Percentiles rank a stretch among this genome's conserved stretches.
phyloP scores from a whole-genome alignment of 495 filamentous ascomycete genomes.

The Hypoxylon trugodes region DNA sequence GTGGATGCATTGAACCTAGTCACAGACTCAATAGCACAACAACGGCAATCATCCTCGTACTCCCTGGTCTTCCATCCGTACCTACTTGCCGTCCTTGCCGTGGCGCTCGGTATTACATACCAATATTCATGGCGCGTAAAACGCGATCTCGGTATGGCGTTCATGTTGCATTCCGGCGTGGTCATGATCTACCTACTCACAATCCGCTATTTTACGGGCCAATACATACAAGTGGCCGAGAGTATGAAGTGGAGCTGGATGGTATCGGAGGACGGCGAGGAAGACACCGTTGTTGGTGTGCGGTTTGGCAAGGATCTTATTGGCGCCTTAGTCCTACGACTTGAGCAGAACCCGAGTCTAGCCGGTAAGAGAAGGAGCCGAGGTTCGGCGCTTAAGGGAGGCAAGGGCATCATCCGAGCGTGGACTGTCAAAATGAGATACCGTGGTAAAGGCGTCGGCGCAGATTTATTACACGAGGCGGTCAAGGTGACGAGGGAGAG shows the following conservation, averaged over 20 bases:
- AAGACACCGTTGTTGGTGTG: conserved; percentile 54
- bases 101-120: conserved; percentile 44
- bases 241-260: conserved; percentile 51
- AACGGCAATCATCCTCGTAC: conserved; percentile 52
- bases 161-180: conserved; percentile 47
- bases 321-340: conserved; percentile 53
- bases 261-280: conserved; percentile 42
- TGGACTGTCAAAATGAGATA: conserved; percentile 78
- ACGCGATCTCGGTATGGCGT: conserved; percentile 45
- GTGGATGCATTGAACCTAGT: conserved; percentile 53
- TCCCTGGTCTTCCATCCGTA: conserved; percentile 53
- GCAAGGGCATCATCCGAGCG: conserved; percentile 68
- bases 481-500: conserved; percentile 64
- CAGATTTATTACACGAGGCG: conserved; percentile 71
- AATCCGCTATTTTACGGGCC: conserved; percentile 53
- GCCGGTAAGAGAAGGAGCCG: conserved; percentile 34
- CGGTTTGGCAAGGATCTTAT: conserved; percentile 51
- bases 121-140: conserved; percentile 44
- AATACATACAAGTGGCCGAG: conserved; percentile 53
- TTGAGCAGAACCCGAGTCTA: conserved; percentile 47
- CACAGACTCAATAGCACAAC: conserved; percentile 57
- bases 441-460: conserved; percentile 72
- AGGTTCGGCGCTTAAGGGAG: conserved; percentile 48
- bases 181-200: conserved; percentile 51
- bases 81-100: conserved; percentile 43